Evolutionary conservation across 768 basidiomycete species (phyloP), one percentile per base, ranked within the genome.

Genomic region (Kwoniella botswanensis): DNA sequence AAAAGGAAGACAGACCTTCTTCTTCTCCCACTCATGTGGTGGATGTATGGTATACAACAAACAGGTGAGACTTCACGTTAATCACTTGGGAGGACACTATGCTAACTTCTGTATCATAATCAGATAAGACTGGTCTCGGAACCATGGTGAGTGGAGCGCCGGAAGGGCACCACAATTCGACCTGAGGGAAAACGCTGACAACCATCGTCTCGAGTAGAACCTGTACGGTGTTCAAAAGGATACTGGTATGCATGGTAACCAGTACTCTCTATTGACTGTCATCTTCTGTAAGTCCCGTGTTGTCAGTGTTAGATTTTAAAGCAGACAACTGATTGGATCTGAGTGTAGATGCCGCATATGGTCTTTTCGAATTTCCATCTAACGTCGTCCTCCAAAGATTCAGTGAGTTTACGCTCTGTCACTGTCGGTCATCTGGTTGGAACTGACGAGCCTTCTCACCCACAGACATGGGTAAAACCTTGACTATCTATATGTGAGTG

Each of bases 21-120:
- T 41, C 68, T 74, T 29, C 53, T 76, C 17, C 73, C 73, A 13
- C 56, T 74, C 26, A 76, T 79, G 75, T 79, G 77, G 75, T 70
- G 68, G 68, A 66, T 68, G 46, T 76, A 78, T 26, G 77, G 77
- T 43, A 76, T 78, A n/a, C 77, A 78, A 53, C 77, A 78, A 59
- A 65, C 73, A 3, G 35, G 35, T 35, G 7, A 35, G 35, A 0
- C 35, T 35, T 35, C 35, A 9, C 35, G 35, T 35, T 6, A 35
- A 35, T 6, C 7, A 35, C 35, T 35, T 35, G 35, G 35, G 0
- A 7, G 0, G 35, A 35, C 35, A 35, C 1, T 35, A 35, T 4
- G 35, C 35, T 35, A 35, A 35, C 35, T 35, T 35, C 3, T 5
- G 7, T 35, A 35, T 35, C 35, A 7, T 7, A 35, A 6, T 9